These are phyloP conservation scores for Westerdykella sp. DNA, from an alignment of 2,329 filamentous ascomycete species.

Conservation along the genomic window DNA sequence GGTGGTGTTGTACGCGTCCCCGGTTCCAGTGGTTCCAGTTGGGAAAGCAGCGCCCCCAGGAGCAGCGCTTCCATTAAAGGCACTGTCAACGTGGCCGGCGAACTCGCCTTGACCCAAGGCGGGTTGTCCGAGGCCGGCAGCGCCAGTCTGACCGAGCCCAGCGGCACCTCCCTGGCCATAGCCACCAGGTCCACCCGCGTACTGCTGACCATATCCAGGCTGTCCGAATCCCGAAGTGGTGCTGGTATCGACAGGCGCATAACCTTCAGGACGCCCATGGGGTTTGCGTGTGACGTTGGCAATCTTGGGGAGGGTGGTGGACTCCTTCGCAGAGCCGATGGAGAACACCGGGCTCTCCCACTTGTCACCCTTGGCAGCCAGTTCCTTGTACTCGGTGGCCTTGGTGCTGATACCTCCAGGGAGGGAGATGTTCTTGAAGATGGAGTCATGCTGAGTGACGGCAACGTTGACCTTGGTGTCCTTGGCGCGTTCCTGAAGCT, in stretches of 20 bases:
- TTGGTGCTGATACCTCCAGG: constrained; percentile 87
- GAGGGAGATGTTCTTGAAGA: constrained; percentile 82
- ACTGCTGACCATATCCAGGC: not conserved
- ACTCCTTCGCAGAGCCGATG: constrained; percentile 70
- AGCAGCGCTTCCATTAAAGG: constrained; percentile 25
- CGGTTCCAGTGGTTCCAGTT: constrained; percentile 4
- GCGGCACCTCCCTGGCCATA: constrained; percentile 12
- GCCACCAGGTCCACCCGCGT: not conserved
- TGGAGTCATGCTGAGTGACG: constrained; percentile 81
- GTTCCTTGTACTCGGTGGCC: constrained; percentile 86
- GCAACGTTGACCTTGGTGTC: constrained; percentile 75
- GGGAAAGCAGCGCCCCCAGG: constrained; percentile 7
- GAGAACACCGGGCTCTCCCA: constrained; percentile 95
- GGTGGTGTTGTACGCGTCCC: constrained; percentile 30
- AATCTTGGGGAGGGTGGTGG: constrained; percentile 60
- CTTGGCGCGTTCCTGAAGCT: constrained; percentile 41
- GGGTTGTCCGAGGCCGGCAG: constrained; percentile 4
- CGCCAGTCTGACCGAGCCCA: constrained; percentile 11
- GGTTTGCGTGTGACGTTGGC: constrained; percentile 54
- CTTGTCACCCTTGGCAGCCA: constrained; percentile 79
- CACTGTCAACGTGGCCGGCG: constrained; percentile 42
- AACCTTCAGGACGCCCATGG: constrained; percentile 41
- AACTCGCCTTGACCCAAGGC: constrained; percentile 21
- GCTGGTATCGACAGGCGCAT: constrained; percentile 16
- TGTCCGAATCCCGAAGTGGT: not conserved